Evolutionary conservation across 805 yeast genomes (phyloP), one percentile per base, ranked within the genome.

Genomic region (Metschnikowia dekortorum): DNA sequence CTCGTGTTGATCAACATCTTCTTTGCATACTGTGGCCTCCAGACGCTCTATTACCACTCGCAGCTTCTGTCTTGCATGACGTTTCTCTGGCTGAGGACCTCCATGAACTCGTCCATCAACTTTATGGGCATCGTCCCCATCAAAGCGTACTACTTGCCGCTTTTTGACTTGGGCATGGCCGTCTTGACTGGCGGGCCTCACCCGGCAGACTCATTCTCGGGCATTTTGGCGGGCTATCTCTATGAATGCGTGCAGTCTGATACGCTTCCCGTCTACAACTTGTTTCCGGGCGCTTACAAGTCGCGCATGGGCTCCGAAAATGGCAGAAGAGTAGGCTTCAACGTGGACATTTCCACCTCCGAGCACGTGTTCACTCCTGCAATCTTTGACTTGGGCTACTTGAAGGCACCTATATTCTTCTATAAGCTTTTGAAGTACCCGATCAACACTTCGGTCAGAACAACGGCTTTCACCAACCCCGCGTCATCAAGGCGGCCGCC

Each of bases 221-320:
- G 89, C 2, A 72, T 80, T 51, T 56, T 67, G 16, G 80, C 81
- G 3, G 87, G 82, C 0, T 84, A 84, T 60, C 51, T 81, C 4
- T 83, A 82, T 66, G 79, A 77, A 53, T 84, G 89, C 60, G 61
- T 82, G 40, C 87, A 83, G 58, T 82, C 87, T 0, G 67, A 73
- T 38, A 78, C 87, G 2, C 36, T 68, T 28, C 77, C 78, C 2
- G 52, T 73, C 40, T 70, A 69, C 56, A 73, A 73, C 57, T 60
- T 73, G 38, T 53, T 68, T 38, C 69, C 74, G 1, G 65, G 67
- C 6, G 61, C 68, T 1, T 68, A 69, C 51, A 39, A 39, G 13
- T 29, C 46, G 9, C 40, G 35, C 26, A 29, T 35, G 39, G 56
- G 54, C 13, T 10, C 28, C n/a, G 35, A 30, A 14, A 47, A 49